Evolutionary conservation across 305 asterid genomes (phyloP), one percentile per base, ranked within the genome.

Genomic region (Nicotiana rustica): DNA sequence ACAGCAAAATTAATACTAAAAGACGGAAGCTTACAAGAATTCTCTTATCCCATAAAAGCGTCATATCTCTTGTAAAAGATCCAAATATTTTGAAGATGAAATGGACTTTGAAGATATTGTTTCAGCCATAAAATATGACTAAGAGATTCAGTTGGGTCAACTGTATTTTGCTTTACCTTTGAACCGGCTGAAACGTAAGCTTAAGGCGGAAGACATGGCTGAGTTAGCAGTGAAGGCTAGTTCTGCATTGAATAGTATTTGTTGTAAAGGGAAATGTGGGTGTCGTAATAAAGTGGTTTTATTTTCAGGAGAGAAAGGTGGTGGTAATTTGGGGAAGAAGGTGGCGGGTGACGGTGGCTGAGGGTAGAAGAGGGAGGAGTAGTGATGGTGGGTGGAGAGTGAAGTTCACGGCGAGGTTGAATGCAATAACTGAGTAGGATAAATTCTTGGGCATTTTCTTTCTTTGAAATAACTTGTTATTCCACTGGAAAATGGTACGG

Each of bases 171-270:
- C 89, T 73, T 87, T 91, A 75, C 95, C 95, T 59, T 77, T 91
- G 83, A 90, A 82, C 78, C 84, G 81, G 83, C 55, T 92, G 67
- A 86, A 73, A 70, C 88, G 83, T 52, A 86, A 87, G 84, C 89
- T 92, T 18, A 83, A 86, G 79, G 91, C 95, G 15, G 95, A 89
- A 76, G 93, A 91, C 68, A 92, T 92, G 95, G 95, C 95, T 17
- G 94, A 95, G 70, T 89, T 92, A 90, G 97, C 95, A 33, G 91
- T 91, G 6, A 92, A 90, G 36, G 97, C 94, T 21, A 89, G 92
- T 85, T 88, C 93, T 10, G 97, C 94, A 17, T 66, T 92, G 69
- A 85, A 85, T 29, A 86, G 67, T n/a, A 67, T 55, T 4, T 62
- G 68, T 21, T 10, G 68, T 62, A 62, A 33, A 62, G 84, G 85